phyloP scores from a whole-genome alignment of 306 rosid species.

The Acacia confusa region DNA sequence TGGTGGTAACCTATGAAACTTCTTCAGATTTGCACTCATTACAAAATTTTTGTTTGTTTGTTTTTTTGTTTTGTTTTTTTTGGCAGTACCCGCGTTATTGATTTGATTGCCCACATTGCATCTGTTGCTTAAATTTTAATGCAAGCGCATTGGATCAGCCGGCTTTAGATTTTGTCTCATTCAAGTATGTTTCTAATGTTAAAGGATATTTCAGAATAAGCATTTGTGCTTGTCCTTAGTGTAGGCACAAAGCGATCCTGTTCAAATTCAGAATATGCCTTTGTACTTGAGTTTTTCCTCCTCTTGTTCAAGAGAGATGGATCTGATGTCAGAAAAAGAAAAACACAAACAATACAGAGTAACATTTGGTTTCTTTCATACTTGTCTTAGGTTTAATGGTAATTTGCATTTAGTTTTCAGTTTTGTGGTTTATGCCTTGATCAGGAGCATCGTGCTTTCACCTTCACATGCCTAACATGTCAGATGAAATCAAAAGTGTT shows the following conservation, averaged over 20 bases:
- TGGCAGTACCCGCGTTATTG: slow-evolving; percentile 94
- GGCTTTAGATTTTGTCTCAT: slow-evolving; percentile 31
- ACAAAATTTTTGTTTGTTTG: neutral
- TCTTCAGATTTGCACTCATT: neutral
- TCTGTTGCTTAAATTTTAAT: slow-evolving; percentile 45
- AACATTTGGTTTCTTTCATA: slow-evolving; percentile 7
- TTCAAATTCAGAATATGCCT: too few relatives aligned
- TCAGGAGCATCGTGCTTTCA: neutral
- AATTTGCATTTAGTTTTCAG: neutral
- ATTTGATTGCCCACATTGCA: slow-evolving; percentile 79
- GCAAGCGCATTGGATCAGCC: slow-evolving; percentile 22
- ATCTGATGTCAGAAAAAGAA: neutral
- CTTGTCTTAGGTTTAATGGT: neutral
- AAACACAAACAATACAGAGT: neutral
- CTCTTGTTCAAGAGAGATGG: slow-evolving; percentile 16
- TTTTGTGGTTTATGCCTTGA: neutral
- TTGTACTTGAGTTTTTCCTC: slow-evolving; percentile 25
- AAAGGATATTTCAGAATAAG: slow-evolving; percentile 29
- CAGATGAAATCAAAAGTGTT: neutral
- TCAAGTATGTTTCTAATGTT: slow-evolving; percentile 1
- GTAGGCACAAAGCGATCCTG: slow-evolving; percentile 19
- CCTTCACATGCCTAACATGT: neutral
- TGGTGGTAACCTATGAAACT: neutral
- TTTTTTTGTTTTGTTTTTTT: neutral
- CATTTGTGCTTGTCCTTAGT: slow-evolving; percentile 25